Evolutionary conservation across 208 protist species (phyloP).

Genomic region (Acanthamoeba healyi): DNA sequence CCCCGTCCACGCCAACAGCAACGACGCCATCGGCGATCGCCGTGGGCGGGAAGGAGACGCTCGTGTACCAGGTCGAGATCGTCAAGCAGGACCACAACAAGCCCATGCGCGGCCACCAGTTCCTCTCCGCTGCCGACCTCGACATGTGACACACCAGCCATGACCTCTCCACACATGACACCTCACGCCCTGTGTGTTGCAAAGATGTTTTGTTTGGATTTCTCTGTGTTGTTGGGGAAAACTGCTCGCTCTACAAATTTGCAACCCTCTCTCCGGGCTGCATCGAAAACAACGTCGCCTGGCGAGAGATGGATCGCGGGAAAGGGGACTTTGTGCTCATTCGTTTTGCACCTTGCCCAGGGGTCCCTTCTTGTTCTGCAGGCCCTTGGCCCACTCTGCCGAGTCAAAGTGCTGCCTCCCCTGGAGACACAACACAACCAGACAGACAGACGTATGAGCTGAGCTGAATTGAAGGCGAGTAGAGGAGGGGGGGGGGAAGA

Average conservation of each 20-base stretch:
- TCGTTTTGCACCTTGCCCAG: conserved; percentile 64
- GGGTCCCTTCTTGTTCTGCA: conserved; percentile 71
- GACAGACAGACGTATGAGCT: background rate
- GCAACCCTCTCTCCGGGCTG: background rate
- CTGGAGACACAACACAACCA: background rate
- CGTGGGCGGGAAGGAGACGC: background rate
- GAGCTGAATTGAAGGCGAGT: background rate
- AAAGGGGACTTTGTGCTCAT: too few relatives aligned
- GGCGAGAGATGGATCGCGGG: too few relatives aligned
- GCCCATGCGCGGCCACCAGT: background rate
- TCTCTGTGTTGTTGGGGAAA: background rate
- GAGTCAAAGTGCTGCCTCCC: conserved; percentile 73
- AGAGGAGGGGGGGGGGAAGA: background rate
- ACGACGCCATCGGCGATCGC: background rate
- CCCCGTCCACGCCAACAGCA: background rate
- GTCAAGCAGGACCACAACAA: conserved; percentile 56
- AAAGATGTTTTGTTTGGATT: background rate
- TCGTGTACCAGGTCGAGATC: conserved; percentile 45
- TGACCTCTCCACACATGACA: too few relatives aligned
- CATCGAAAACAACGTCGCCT: too few relatives aligned
- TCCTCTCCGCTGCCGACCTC: background rate
- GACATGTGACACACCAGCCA: background rate
- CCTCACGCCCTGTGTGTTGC: background rate
- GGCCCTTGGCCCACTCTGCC: conserved; percentile 65
- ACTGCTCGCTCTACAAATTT: background rate